Base-by-base conservation (phyloP, 148 eudicot genomes). In the Rhododendron ovatum region DNA sequence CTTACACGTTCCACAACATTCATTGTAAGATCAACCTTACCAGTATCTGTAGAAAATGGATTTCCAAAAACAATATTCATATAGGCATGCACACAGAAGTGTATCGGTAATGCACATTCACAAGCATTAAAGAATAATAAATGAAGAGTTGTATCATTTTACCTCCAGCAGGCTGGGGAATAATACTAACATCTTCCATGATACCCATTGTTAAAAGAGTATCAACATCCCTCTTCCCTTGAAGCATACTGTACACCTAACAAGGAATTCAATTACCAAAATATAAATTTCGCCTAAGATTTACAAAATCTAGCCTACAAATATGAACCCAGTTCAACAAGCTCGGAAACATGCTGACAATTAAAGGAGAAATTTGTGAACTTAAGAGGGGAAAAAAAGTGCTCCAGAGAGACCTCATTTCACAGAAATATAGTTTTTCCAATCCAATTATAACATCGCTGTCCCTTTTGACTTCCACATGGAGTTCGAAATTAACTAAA, bases 161-260 rank as follows among this genome's bases (percentile, higher is more conserved):
- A 97, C 99, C 99, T 90, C 98, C 98, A 77, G 99, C 98, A 85
- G 99, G 99, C 91, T 97, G 99, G 59, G 99, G 98, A 82, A 97
- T 92, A 85, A 97, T 95, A 87, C 96, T 97, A 82, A 94, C 98
- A 92, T 97, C 99, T 84, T 97, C 99, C 99, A 97, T 97, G 51
- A 93, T 91, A 87, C 99, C 99, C 99, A 95, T 98, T 8, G 98
- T 93, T 87, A 95, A 87, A 63, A 98, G 89, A 78, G 98, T 98
- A 61, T 98, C 99, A 12, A 94, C 98, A 88, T 98, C 99, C 89
- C 98, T 92, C 92, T 94, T 98, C 55, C 98, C 99, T 90, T 98
- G 99, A 95, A 95, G 93, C 93, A 98, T 91, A 89, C 98, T 98
- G 88, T 98, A 98, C 28, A 98, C 99, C 99, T 98, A 39, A 84